phyloP scores from a whole-genome alignment of 148 eudicot species.

The Silene latifolia region DNA sequence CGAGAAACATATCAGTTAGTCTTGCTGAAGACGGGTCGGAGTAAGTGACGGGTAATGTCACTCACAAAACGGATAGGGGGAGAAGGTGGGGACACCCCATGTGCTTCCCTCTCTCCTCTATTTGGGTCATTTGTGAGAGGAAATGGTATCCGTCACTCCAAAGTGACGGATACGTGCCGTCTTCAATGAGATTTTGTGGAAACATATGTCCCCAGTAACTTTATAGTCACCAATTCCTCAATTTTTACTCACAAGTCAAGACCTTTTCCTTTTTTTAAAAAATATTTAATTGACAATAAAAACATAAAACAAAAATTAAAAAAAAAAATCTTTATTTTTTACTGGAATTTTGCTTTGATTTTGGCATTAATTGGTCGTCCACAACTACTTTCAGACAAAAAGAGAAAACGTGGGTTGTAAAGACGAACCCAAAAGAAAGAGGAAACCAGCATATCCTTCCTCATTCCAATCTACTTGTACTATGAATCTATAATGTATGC shows the following conservation, averaged over 20 bases:
- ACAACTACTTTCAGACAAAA: slow-evolving; percentile 29
- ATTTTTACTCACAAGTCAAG: slow-evolving; percentile 16
- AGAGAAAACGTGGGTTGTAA: slow-evolving; percentile 26
- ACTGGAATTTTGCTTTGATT: slow-evolving; percentile 11
- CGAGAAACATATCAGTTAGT: slow-evolving; percentile 6
- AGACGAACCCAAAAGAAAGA: slow-evolving; percentile 16
- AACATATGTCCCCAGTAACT: slow-evolving; percentile 17
- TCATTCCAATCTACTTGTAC: slow-evolving; percentile 2
- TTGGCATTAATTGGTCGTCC: slow-evolving; percentile 25
- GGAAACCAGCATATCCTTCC: slow-evolving; percentile 25
- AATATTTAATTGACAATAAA: not conserved
- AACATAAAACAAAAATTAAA: not conserved
- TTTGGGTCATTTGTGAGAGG: too few relatives aligned
- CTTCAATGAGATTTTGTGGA: too few relatives aligned
- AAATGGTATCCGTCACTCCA: too few relatives aligned
- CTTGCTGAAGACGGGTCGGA: too few relatives aligned
- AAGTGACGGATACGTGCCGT: too few relatives aligned
- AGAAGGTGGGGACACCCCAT: too few relatives aligned
- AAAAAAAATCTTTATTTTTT: not conserved
- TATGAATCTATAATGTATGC: not conserved
- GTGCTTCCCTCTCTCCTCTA: too few relatives aligned
- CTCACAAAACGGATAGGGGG: too few relatives aligned
- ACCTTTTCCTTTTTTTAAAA: not conserved
- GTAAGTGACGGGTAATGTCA: too few relatives aligned
- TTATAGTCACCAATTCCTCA: slow-evolving; percentile 1